Conservation (phyloP, 495 filamentous ascomycete genomes). For the Copromyces sp. region DNA sequence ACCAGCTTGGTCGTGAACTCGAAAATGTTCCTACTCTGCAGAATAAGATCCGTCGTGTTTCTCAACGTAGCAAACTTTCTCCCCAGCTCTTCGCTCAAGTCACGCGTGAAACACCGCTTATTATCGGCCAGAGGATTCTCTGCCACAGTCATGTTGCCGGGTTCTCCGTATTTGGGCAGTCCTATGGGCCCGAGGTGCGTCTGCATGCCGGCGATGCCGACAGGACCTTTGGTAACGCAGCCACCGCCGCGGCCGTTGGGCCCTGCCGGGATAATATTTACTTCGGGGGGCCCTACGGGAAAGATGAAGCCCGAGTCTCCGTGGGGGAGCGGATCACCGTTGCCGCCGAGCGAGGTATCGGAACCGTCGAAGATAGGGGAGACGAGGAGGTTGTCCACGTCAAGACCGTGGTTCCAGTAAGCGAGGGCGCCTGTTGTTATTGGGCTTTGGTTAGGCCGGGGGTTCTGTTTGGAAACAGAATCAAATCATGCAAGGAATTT, state of each 20-base stretch:
- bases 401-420: slow-evolving; percentile 58
- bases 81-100: slow-evolving; percentile 43
- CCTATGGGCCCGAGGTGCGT: slow-evolving; percentile 42
- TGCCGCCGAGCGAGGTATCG: slow-evolving; percentile 48
- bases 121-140: slow-evolving; percentile 26
- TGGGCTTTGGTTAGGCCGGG: not conserved
- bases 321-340: slow-evolving; percentile 39
- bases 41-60: slow-evolving; percentile 37
- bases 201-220: slow-evolving; percentile 25
- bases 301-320: slow-evolving; percentile 9
- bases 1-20: slow-evolving; percentile 40
- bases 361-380: slow-evolving; percentile 56
- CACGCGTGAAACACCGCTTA: slow-evolving; percentile 57
- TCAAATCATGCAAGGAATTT: not conserved
- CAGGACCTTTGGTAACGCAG: slow-evolving; percentile 50
- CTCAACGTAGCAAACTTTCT: slow-evolving; percentile 36
- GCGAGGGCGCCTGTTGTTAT: slow-evolving; percentile 13
- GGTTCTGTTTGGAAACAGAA: not conserved
- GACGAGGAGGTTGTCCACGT: slow-evolving; percentile 35
- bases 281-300: not conserved
- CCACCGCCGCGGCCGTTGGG: slow-evolving; percentile 42
- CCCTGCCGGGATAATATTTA: slow-evolving; percentile 28
- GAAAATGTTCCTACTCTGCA: slow-evolving; percentile 32
- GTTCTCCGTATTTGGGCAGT: slow-evolving; percentile 15
- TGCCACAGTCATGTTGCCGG: slow-evolving; percentile 7